Base-by-base conservation (phyloP, 352 stramenopile genomes). In the Phytophthora chlamydospora region DNA sequence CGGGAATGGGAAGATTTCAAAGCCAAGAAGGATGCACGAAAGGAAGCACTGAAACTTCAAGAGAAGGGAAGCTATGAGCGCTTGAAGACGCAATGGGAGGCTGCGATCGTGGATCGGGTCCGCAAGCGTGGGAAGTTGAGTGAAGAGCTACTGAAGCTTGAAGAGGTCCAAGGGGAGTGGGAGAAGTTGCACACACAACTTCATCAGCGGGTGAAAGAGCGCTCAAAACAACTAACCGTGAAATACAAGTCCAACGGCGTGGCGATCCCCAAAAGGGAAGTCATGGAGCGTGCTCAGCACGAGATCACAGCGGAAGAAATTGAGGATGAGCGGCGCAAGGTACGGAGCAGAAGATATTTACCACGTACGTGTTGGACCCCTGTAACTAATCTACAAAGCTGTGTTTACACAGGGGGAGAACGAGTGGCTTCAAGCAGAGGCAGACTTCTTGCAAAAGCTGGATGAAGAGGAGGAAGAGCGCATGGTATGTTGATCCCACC, bases 1-100 rank as follows among this genome's bases (percentile, higher is more conserved):
- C 77, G 81, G 1, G 65, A 85, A 45, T 90, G 83, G 81, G 78
- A 88, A 8, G 66, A 63, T 11, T 88, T 90, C 33, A 80, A 86
- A 44, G 46, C 27, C 6, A 59, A 75, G 5, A 66, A 69, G 4
- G 43, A 79, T 2, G 70, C 66, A 6, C 75, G 59, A 2, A 75
- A 76, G 21, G 81, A 88, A 31, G 57, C 68, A 3, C 53, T 78
- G 6, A 87, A 86, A 32, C 44, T 58, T 1, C 49, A 76, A n/a
- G 68, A 75, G 11, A 66, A 66, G 6, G 70, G 74, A 0, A 59
- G 61, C 16, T 80, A 85, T 41, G 62, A 73, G 8, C 21, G 44
- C 4, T 54, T 90, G 3, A 76, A 87, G 33, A 42, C 16, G 2
- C 55, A 85, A 16, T 93, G 83, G 83, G 54, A 71, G 8, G 41